Evolutionary conservation across 1,139 yeast genomes (phyloP), one percentile per base, ranked within the genome.

Genomic region (Yamadazyma trypodendri): DNA sequence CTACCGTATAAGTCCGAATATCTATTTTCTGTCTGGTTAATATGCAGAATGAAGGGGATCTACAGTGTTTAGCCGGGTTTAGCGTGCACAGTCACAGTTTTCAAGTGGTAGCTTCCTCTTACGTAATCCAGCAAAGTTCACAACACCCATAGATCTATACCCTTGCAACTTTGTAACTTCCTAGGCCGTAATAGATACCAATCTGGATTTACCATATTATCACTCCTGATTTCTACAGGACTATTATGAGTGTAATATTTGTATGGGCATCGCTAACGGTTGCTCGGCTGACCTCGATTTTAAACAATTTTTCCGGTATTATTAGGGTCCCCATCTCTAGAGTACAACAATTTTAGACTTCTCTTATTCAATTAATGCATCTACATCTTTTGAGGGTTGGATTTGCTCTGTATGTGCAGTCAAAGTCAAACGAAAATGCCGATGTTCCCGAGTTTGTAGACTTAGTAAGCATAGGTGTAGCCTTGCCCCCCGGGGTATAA

Each of bases 161-260:
- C 11, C 11, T 25, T 25, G 14, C 28, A 25, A 13, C 16, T 25
- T n/a, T 23, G 24, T n/a, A 23, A n/a, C 24, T 6, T n/a, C 24
- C 21, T 18, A 18, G 8, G 15, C 28, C 14, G 14, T 24, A 11
- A 5, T 11, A n/a, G 15, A 3, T 27, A 9, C 4, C 18, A 14
- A 16, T 17, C 18, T 23, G 30, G 27, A 13, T 27, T 33, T 32
- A n/a, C n/a, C 24, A 28, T 33, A 29, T n/a, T 24, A 30, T 27
- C 4, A 28, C 16, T 35, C 44, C 44, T 41, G 44, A 31, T 14
- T 21, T 16, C 21, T 30, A 33, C 44, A 41, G 44, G 44, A 41
- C 40, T 31, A 12, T 6, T 31, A 32, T 32, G 45, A 37, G 31
- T 35, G 34, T 39, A 36, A 39, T 34, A 31, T 21, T 37, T 22